Evolutionary conservation across 1,284 basidiomycete genomes (phyloP).

Genomic region (Porodaedalea pini): DNA sequence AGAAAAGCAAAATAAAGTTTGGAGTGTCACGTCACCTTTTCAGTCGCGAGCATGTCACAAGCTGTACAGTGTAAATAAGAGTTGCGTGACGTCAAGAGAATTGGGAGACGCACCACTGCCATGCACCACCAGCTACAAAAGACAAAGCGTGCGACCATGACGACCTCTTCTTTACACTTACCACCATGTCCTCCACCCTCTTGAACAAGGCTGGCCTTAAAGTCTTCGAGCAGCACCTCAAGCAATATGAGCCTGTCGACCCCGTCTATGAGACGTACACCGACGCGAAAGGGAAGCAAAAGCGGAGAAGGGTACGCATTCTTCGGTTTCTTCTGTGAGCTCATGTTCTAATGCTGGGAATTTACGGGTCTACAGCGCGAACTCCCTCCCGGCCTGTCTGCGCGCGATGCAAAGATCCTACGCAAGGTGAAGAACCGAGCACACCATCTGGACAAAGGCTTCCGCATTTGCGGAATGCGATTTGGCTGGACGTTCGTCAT

Average conservation of each 20-base stretch:
- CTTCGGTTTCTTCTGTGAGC: not conserved
- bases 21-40: too few relatives aligned
- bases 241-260: constrained; percentile 68
- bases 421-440: constrained; percentile 76
- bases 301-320: constrained; percentile 60
- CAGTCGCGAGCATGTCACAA: too few relatives aligned
- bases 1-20: too few relatives aligned
- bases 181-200: constrained; percentile 37
- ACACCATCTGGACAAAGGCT: constrained; percentile 90
- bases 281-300: constrained; percentile 62
- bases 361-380: constrained; percentile 47
- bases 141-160: too few relatives aligned
- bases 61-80: too few relatives aligned
- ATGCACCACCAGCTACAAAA: too few relatives aligned
- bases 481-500: constrained; percentile 89
- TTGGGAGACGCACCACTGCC: too few relatives aligned
- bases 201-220: constrained; percentile 45
- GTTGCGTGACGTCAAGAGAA: too few relatives aligned
- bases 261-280: constrained; percentile 78
- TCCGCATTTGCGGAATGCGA: constrained; percentile 76
- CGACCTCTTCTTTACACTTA: not conserved
- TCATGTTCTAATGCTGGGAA: not conserved
- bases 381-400: constrained; percentile 74
- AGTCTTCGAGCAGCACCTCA: constrained; percentile 60
- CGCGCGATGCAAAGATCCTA: constrained; percentile 74